Evolutionary conservation across 1,139 yeast species (phyloP).

Genomic region (Pichia sp.): DNA sequence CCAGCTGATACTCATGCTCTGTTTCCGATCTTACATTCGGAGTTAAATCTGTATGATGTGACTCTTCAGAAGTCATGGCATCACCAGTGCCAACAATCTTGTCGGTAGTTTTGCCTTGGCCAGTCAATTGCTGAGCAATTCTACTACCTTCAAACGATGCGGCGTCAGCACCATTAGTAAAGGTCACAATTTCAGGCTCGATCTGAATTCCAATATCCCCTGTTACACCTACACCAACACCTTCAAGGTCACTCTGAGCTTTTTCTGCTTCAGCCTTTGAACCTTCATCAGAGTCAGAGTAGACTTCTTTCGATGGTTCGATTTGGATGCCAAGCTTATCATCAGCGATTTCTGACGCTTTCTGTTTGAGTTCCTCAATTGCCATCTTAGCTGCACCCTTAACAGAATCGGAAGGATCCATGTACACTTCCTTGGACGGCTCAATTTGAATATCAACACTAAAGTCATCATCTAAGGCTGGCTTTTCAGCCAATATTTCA

Average conservation of each 20-base stretch:
- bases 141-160: not conserved
- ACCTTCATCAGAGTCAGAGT: not conserved
- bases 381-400: constrained; percentile 1
- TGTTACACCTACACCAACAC: not conserved
- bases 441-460: constrained; percentile 6
- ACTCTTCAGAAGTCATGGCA: no score
- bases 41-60: no score
- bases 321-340: constrained; percentile 5
- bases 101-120: constrained; percentile 17
- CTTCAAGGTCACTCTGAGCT: not conserved
- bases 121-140: no score
- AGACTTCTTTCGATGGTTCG: constrained; percentile 3
- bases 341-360: no score
- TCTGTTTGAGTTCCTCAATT: not conserved
- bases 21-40: no score
- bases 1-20: no score
- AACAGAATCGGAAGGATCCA: not conserved
- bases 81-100: not conserved
- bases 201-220: not conserved
- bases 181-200: constrained; percentile 1
- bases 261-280: not conserved
- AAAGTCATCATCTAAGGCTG: not conserved
- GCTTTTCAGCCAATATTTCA: not conserved
- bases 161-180: not conserved
- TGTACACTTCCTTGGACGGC: constrained; percentile 1